phyloP scores from a whole-genome alignment of 495 filamentous ascomycete genomes.

The Extremus antarcticus region DNA sequence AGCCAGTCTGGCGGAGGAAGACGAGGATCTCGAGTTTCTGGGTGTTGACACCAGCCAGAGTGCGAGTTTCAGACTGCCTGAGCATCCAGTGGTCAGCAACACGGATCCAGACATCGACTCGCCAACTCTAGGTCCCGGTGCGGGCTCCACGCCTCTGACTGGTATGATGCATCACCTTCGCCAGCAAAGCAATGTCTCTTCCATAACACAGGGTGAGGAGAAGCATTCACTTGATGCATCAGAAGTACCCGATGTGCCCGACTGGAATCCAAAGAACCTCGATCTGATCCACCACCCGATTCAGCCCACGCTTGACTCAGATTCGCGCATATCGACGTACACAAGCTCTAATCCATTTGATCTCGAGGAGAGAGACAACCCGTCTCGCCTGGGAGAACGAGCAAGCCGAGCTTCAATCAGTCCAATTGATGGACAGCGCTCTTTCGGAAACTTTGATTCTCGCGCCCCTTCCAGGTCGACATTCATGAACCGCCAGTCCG shows the following conservation, averaged over 20 bases:
- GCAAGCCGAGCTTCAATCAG: constrained; percentile 4
- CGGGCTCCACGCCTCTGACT: constrained; percentile 51
- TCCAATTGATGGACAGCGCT: constrained; percentile 6
- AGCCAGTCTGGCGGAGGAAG: constrained; percentile 15
- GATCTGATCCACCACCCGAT: constrained; percentile 1
- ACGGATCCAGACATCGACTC: constrained; percentile 45
- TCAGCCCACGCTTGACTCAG: constrained; percentile 9
- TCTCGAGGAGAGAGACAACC: constrained; percentile 39
- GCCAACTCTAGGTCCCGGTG: constrained; percentile 59
- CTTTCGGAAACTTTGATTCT: not conserved
- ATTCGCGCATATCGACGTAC: constrained; percentile 24
- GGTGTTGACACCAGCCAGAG: not conserved
- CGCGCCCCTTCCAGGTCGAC: constrained; percentile 18
- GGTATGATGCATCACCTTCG: constrained; percentile 83
- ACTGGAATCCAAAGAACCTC: constrained; percentile 2
- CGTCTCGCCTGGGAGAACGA: constrained; percentile 8
- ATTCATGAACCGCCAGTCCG: constrained; percentile 5
- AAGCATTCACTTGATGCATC: not conserved
- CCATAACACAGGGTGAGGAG: constrained; percentile 48
- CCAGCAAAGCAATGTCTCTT: constrained; percentile 68
- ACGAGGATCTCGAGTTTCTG: constrained; percentile 12
- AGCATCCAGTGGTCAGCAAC: not conserved
- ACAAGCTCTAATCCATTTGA: constrained; percentile 45
- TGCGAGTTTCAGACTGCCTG: not conserved
- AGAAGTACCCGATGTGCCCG: constrained; percentile 24